phyloP scores from a whole-genome alignment of 257 asterid genomes.

The Gynochthodes officinalis region DNA sequence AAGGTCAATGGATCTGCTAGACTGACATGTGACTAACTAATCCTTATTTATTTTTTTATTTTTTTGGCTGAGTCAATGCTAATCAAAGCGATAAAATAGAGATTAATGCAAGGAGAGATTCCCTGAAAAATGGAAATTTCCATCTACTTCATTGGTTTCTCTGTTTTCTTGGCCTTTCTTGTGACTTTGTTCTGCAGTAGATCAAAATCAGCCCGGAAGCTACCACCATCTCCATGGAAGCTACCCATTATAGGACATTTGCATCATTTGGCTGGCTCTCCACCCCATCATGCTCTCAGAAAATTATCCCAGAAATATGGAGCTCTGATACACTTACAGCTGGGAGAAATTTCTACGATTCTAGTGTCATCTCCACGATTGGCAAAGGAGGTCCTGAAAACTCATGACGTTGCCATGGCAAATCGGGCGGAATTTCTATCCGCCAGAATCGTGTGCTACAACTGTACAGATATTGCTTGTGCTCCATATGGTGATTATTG shows the following conservation, averaged over 20 bases:
- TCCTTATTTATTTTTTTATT: too few relatives aligned
- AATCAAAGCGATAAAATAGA: too few relatives aligned
- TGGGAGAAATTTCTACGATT: conserved; percentile 13
- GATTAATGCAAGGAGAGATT: neutral
- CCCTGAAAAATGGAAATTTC: neutral
- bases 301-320: conserved; percentile 22
- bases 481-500: conserved; percentile 26
- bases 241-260: conserved; percentile 20
- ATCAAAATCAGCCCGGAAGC: neutral
- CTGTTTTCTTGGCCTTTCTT: neutral
- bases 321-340: conserved; percentile 19
- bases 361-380: conserved; percentile 11
- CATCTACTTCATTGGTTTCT: neutral
- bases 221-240: conserved; percentile 21
- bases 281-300: conserved; percentile 17
- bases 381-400: conserved; percentile 21
- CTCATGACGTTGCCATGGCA: conserved; percentile 23
- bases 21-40: too few relatives aligned
- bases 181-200: neutral
- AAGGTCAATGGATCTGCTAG: too few relatives aligned
- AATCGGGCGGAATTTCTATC: conserved; percentile 11
- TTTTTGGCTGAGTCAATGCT: too few relatives aligned
- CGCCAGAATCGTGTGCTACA: conserved; percentile 5
- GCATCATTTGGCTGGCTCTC: conserved; percentile 5
- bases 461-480: conserved; percentile 13